Conservation (phyloP, 345 rosid genomes). For the Diplotaxis tenuifolia region DNA sequence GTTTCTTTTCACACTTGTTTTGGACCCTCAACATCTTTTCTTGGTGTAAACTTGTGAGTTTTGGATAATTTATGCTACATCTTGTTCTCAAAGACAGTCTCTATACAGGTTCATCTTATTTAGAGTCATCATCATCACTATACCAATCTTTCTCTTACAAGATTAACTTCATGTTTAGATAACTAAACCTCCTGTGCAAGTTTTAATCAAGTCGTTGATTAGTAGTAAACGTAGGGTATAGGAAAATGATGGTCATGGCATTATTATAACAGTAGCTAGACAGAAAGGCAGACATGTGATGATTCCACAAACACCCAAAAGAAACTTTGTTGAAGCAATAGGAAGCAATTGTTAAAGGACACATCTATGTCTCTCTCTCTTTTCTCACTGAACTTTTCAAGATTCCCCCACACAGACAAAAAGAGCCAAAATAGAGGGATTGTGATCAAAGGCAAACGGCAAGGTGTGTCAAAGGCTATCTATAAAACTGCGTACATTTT, state of each 20-base stretch:
- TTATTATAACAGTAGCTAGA: slow-evolving; percentile 29
- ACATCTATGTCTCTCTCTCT: slow-evolving; percentile 27
- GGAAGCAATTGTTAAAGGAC: slow-evolving; percentile 26
- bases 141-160: neutral
- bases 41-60: slow-evolving; percentile 19
- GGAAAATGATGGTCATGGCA: slow-evolving; percentile 28
- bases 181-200: neutral
- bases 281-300: slow-evolving; percentile 41
- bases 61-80: slow-evolving; percentile 23
- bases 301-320: slow-evolving; percentile 38
- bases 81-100: neutral
- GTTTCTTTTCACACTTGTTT: slow-evolving; percentile 5
- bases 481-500: slow-evolving; percentile 6
- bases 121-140: neutral
- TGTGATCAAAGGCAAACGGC: slow-evolving; percentile 11
- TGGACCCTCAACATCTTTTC: neutral
- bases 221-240: neutral
- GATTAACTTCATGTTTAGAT: neutral
- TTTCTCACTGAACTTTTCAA: slow-evolving; percentile 24
- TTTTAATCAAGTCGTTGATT: neutral
- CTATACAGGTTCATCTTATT: neutral
- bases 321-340: slow-evolving; percentile 13
- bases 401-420: slow-evolving; percentile 29
- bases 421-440: neutral
- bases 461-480: slow-evolving; percentile 2